A percentile compares a stretch with the other conserved stretches of the same genome.
These are phyloP conservation scores for Aspergillus persii DNA, from an alignment of 2,329 filamentous ascomycete genomes.

Conservation along the genomic window DNA sequence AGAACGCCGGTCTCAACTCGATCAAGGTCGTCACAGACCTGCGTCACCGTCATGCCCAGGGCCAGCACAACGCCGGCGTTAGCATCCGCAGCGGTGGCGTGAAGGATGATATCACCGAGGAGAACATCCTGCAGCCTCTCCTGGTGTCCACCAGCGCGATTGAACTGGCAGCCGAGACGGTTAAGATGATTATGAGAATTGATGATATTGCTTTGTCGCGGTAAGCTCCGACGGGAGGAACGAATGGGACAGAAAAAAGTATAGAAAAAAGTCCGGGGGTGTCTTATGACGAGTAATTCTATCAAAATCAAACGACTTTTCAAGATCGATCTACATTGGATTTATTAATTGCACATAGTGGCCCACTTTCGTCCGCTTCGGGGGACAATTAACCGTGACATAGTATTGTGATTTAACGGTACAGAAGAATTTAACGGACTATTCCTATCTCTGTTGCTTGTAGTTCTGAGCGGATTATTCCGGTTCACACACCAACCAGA, in stretches of 20 bases:
- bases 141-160: constrained; percentile 97
- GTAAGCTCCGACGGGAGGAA: constrained; percentile 21
- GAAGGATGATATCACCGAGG: constrained; percentile 93
- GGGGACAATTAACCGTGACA: background rate
- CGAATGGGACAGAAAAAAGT: constrained; percentile 7
- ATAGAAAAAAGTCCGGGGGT: constrained; percentile 17
- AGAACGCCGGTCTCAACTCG: constrained; percentile 95
- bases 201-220: constrained; percentile 62
- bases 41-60: constrained; percentile 88
- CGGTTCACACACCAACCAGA: background rate
- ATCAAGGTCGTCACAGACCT: constrained; percentile 98
- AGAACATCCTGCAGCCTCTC: constrained; percentile 94
- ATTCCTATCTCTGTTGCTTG: background rate
- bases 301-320: constrained; percentile 17
- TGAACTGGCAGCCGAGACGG: constrained; percentile 94
- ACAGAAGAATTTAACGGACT: background rate
- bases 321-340: constrained; percentile 1
- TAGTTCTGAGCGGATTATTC: background rate
- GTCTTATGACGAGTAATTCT: constrained; percentile 26
- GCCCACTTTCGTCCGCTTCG: background rate
- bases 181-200: constrained; percentile 85
- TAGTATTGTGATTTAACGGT: background rate
- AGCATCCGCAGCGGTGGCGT: constrained; percentile 98
- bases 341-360: background rate
- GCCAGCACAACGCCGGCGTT: constrained; percentile 92